Percentiles rank a stretch among this genome's conserved stretches.
phyloP scores from a whole-genome alignment of 2,329 filamentous ascomycete species.

The Verticillium dahliae region DNA sequence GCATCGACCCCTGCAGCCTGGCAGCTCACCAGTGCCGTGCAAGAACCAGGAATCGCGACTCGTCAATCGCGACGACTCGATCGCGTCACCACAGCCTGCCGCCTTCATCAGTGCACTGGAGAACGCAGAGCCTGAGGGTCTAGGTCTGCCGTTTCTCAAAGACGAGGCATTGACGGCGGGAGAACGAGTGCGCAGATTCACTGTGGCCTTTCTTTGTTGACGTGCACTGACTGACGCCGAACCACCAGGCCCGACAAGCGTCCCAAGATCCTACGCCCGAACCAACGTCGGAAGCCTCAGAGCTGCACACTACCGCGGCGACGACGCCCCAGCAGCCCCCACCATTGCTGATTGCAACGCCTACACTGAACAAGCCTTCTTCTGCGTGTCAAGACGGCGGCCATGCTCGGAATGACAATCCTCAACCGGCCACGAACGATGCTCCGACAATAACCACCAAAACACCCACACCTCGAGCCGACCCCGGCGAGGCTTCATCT shows the following conservation, averaged over 20 bases:
- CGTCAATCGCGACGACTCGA: not conserved
- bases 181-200: not conserved
- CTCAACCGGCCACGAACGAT: not conserved
- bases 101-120: not conserved
- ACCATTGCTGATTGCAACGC: not conserved
- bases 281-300: not conserved
- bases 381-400: not conserved
- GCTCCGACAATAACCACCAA: conserved; percentile 3
- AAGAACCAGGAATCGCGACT: not conserved
- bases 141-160: not conserved
- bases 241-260: not conserved
- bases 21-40: conserved; percentile 7
- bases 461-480: not conserved
- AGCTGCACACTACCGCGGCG: not conserved
- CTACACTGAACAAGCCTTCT: not conserved
- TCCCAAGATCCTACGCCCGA: not conserved
- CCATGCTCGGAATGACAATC: not conserved
- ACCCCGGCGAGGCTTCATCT: conserved; percentile 9
- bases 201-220: not conserved
- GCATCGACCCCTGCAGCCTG: conserved; percentile 3
- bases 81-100: not conserved
- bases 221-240: not conserved
- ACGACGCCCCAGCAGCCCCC: not conserved
- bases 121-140: not conserved
- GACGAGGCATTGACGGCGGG: not conserved